Base-by-base conservation (phyloP, 306 rosid genomes). In the Arachis stenosperma region DNA sequence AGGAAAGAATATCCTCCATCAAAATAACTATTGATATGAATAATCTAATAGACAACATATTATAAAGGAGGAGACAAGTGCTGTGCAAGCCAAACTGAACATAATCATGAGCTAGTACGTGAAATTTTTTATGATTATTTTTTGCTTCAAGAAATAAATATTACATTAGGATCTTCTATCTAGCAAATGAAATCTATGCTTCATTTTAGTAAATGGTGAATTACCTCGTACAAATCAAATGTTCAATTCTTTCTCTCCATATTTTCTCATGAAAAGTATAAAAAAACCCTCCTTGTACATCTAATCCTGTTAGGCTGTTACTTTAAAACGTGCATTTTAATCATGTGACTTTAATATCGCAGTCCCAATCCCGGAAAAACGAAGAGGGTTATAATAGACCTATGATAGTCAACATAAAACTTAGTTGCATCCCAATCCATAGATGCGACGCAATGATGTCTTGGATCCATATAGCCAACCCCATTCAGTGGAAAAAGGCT, bases 21-120 rank as follows among this genome's bases (percentile, higher is more conserved):
- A 56, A 58, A 14, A 50, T 22, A 61, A 48, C 13, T 22, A 61
- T 42, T 61, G 50, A 9, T 8, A 62, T 47, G 55, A 39, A 50
- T 50, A 71, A 47, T 79, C 53, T 50, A 63, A 39, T 52, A 36
- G 41, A 46, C 73, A 65, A 69, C 47, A 13, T 42, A 40, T 65
- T 56, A 60, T 57, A 17, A 30, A 69, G 63, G 15, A 64, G 71
- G 39, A 72, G 41, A 62, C 52, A 8, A 61, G 13, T 22, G 64
- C 51, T 46, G 15, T 68, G 74, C 17, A 61, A 67, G 67, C 33
- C 29, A 65, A 71, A 52, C 47, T 6, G 27, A 22, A 22, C 27
- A 22, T 22, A 22, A 22, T 22, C 27, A 43, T 54, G 40, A 36
- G 66, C 22, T 47, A 61, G 40, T 63, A 44, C 9, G 65, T 39